Evolutionary conservation across 2,329 filamentous ascomycete genomes (phyloP).

Genomic region (Colletotrichum kahawae): DNA sequence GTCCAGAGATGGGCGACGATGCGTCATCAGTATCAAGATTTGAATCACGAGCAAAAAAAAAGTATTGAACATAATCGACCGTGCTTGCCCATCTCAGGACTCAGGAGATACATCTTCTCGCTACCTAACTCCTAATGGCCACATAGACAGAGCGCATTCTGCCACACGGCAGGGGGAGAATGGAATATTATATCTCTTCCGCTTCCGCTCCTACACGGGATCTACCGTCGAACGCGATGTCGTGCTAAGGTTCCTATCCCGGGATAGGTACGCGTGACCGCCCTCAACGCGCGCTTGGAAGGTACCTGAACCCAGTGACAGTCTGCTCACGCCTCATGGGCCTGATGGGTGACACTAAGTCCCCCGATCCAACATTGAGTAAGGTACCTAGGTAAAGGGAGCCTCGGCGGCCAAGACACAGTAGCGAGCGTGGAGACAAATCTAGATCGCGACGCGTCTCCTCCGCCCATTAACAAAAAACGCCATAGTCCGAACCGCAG

Average conservation of each 20-base stretch:
- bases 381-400: not conserved
- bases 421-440: not conserved
- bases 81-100: not conserved
- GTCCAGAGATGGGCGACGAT: not conserved
- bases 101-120: not conserved
- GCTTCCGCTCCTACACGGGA: not conserved
- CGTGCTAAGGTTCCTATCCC: not conserved
- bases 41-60: not conserved
- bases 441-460: not conserved
- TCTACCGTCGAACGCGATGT: not conserved
- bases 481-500: not conserved
- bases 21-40: not conserved
- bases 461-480: not conserved
- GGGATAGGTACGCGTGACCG: not conserved
- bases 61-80: not conserved
- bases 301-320: not conserved
- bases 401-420: not conserved
- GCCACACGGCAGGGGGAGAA: not conserved
- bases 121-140: not conserved
- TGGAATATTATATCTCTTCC: not conserved
- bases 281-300: not conserved
- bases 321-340: not conserved
- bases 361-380: not conserved
- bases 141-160: not conserved
- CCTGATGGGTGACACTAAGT: not conserved